Evolutionary conservation across 768 basidiomycete genomes (phyloP), one percentile per base, ranked within the genome.

Genomic region (Sarcodon sp.): DNA sequence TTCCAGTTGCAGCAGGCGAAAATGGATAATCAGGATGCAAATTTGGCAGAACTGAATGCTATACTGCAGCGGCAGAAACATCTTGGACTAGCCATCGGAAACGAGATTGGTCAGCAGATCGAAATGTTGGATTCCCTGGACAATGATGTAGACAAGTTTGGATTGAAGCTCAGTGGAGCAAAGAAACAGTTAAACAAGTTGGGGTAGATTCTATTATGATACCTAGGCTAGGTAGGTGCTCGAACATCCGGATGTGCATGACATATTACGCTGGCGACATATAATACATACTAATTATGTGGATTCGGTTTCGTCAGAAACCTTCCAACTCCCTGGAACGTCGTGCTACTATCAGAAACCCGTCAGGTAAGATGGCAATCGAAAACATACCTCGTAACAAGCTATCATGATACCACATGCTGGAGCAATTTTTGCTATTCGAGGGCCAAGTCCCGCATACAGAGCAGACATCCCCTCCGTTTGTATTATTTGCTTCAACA

Each of bases 381-480:
- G 15, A 18, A 39, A 16, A 65, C 75, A 32, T 55, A 80, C 92
- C 79, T 98, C 93, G 60, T 84, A 98, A 62, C 84, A 92, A 48
- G 87, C 80, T 61, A 97, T 96, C 94, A 98, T 97, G 54, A 99
- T 84, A 18, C 94, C 94, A 64, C 96, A 99, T 37, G 94, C 96
- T 35, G 96, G 96, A 9, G 90, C 90, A 53, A 96, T 94, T 65
- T 98, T 99, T 38, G 80, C 90, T 46, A 93, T 80, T 35, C 96
- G 80, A 45, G 94, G 94, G 7, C 80, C 63, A 36, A 90, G 66
- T 0, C 96, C 96, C 33, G 88, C 81, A 60, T 85, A 94, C 44
- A 97, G 66, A 2, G 87, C 85, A 7, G 74, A 63, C 4, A 69
- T 52, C 1, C 96, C 96, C 61, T 99, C 96, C 4, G 76, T 83